These are phyloP conservation scores for Diaporthe helianthi DNA, from an alignment of 2,329 filamentous ascomycete species.

Conservation along the genomic window DNA sequence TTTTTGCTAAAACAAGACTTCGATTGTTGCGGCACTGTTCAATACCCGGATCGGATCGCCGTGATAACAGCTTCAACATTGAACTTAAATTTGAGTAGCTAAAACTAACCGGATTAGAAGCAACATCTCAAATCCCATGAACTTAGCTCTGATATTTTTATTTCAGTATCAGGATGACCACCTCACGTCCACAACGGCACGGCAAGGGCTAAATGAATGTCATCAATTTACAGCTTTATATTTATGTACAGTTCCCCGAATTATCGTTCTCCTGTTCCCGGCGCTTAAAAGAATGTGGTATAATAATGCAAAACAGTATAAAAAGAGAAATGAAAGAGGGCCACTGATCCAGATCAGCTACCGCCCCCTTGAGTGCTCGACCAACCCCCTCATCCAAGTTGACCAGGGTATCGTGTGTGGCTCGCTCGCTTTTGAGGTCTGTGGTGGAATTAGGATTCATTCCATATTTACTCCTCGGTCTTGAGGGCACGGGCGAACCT, in stretches of 20 bases:
- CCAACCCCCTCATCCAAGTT: constrained; percentile 9
- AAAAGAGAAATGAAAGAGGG: not conserved
- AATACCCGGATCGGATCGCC: no score
- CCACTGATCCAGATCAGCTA: constrained; percentile 29
- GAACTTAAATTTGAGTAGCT: no score
- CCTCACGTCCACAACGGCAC: not conserved
- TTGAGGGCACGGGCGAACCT: constrained; percentile 34
- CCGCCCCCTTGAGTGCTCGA: not conserved
- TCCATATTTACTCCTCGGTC: constrained; percentile 15
- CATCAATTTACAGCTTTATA: constrained; percentile 25
- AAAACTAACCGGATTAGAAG: no score
- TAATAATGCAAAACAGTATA: constrained; percentile 22
- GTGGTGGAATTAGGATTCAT: not conserved
- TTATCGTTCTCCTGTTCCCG: not conserved
- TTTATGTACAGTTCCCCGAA: constrained; percentile 18
- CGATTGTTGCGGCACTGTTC: no score
- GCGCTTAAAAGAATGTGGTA: constrained; percentile 31
- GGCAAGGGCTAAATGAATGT: not conserved
- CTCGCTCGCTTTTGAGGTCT: not conserved
- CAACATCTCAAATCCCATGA: not conserved
- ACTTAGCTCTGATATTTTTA: not conserved
- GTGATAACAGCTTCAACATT: no score
- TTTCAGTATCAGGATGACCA: fast-evolving
- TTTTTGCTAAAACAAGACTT: no score
- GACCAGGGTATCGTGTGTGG: constrained; percentile 12